A percentile compares a stretch with the other conserved stretches of the same genome.
These are phyloP conservation scores for Heliamphora pulchella DNA, from an alignment of 179 eudicot species.

Conservation along the genomic window DNA sequence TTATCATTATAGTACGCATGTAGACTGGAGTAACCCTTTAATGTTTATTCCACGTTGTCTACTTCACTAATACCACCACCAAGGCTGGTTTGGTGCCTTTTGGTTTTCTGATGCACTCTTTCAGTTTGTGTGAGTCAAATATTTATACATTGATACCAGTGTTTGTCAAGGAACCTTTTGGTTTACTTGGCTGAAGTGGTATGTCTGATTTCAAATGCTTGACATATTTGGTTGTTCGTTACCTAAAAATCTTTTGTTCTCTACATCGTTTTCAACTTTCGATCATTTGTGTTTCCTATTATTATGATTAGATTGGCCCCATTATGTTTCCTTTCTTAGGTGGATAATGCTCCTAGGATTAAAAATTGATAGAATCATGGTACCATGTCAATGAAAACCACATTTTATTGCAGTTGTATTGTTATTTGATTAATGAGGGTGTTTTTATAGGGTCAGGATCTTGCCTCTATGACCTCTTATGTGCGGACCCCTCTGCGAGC, in stretches of 20 bases:
- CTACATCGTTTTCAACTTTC: not conserved
- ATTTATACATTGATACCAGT: not conserved
- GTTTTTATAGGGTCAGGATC: conserved; percentile 22
- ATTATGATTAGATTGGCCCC: not conserved
- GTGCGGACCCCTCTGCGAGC: conserved; percentile 20
- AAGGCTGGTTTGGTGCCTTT: not conserved
- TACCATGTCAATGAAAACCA: not conserved
- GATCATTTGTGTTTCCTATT: not conserved
- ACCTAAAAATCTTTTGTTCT: not conserved
- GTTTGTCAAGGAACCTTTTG: not conserved
- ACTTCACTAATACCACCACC: not conserved
- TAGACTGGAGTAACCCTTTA: not conserved
- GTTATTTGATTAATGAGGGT: conserved; percentile 2
- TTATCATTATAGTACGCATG: not conserved
- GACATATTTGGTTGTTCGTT: not conserved
- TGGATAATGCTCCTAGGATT: not conserved
- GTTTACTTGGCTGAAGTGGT: not conserved
- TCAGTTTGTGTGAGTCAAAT: not conserved
- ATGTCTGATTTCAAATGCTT: not conserved
- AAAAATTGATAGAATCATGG: not conserved
- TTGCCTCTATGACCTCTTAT: conserved; percentile 36
- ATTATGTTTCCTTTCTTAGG: not conserved
- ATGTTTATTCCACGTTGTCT: not conserved
- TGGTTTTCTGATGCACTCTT: not conserved
- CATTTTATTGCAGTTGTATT: not conserved